Evolutionary conservation across 2,329 filamentous ascomycete genomes (phyloP).

Genomic region (Coniochaeta prunicola): DNA sequence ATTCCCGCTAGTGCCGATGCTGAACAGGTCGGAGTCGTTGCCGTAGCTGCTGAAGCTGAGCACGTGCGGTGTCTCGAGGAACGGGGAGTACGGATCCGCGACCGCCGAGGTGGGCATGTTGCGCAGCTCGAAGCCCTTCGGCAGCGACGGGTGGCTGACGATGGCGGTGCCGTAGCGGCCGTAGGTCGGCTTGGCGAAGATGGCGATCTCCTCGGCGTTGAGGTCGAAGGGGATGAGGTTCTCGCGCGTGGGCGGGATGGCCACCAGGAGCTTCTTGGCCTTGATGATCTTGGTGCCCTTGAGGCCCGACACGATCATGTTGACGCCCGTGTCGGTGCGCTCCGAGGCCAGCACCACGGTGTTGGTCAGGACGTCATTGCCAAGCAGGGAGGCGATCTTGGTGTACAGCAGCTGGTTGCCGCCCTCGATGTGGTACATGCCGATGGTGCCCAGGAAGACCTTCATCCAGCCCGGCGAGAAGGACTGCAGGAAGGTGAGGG

Average conservation of each 20-base stretch:
- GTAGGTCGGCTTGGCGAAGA: conserved; percentile 25
- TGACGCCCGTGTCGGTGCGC: conserved; percentile 20
- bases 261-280: conserved; percentile 26
- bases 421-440: conserved; percentile 4
- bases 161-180: conserved; percentile 24
- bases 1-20: conserved; percentile 3
- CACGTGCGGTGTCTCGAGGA: conserved; percentile 3
- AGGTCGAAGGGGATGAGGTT: conserved; percentile 24
- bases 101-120: conserved; percentile 20
- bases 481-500: conserved; percentile 2
- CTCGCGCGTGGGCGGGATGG: conserved; percentile 23
- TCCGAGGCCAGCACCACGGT: conserved; percentile 5
- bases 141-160: conserved; percentile 21
- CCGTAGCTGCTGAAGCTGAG: conserved; percentile 7
- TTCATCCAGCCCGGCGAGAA: conserved; percentile 2
- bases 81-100: conserved; percentile 2
- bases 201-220: conserved; percentile 18
- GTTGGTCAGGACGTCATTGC: conserved; percentile 3
- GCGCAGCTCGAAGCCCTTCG: conserved; percentile 15
- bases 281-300: conserved; percentile 16
- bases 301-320: conserved; percentile 19
- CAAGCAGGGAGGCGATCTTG: neutral
- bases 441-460: conserved; percentile 3
- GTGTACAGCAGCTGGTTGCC: conserved; percentile 8
- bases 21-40: conserved; percentile 6